Base-by-base conservation (phyloP, 805 yeast genomes). In the Ogataea paraovalis region DNA sequence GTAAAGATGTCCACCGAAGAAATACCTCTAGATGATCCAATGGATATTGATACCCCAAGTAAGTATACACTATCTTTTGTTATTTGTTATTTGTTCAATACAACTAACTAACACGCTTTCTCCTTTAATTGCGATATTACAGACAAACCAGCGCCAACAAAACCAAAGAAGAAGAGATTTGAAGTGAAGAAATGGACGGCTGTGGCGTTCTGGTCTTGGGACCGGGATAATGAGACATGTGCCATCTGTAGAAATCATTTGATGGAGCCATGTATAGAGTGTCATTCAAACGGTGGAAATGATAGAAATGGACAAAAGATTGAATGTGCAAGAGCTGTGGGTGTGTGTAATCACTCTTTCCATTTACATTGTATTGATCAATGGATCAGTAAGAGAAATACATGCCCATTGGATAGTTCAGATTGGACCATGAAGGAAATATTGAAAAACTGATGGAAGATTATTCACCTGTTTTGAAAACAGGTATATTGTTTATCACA, bases 161-260 rank as follows among this genome's bases (percentile, higher is more conserved):
- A 69, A 50, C 60, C 60, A 49, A 64, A 65, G 51, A 81, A 85
- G 71, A 86, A 85, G 65, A 77, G 87, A 58, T 91, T 94, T 59
- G 97, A 92, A 65, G 91, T 94, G 37, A 87, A 89, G 64, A 94
- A 91, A 73, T 92, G 99, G 98, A 90, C 96, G 13, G 98, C 98
- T 0, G 99, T 94, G 42, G 98, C 98, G n/a, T 89, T 94, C 65
- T 94, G 99, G 99, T 89, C 97, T 0, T 94, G 99, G 99, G 96
- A 78, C 70, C 73, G 62, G 71, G 73, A 60, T 47, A 62, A 61
- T 46, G 99, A 95, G 55, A 89, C 88, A 46, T 94, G 99, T 74
- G 98, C 99, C 36, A 94, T 94, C 65, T 94, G 99, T 76, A 79
- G 98, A 64, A 94, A 92, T 68, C 97, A 92, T 68, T 78, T 94